These are phyloP conservation scores for Onygenales sp. DNA, from an alignment of 2,329 filamentous ascomycete genomes.

Conservation along the genomic window DNA sequence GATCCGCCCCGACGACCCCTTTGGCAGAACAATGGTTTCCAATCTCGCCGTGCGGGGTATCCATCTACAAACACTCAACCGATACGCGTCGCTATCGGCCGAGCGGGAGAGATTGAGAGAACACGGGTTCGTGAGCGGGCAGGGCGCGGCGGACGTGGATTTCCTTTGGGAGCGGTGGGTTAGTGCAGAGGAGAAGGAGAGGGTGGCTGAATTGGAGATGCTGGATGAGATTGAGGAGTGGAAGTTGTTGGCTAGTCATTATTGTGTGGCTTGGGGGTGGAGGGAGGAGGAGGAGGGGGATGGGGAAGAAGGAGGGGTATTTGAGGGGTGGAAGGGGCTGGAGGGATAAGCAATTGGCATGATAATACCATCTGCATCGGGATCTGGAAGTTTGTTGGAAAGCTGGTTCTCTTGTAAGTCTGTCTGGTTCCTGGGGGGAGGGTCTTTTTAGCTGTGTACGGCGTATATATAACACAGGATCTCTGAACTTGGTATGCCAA, in stretches of 20 bases:
- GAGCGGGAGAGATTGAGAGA: constrained; percentile 58
- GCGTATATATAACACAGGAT: no score
- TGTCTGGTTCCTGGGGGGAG: no score
- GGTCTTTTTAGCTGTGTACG: no score
- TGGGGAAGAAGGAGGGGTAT: constrained; percentile 14
- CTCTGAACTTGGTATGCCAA: no score
- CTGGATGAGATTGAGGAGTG: constrained; percentile 95
- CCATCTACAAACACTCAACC: constrained; percentile 68
- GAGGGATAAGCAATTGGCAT: constrained; percentile 16
- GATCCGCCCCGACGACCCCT: constrained; percentile 70
- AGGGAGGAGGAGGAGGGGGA: constrained; percentile 42
- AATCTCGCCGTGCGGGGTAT: constrained; percentile 80
- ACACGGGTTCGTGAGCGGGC: constrained; percentile 54
- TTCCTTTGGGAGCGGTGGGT: constrained; percentile 76
- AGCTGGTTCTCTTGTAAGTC: no score
- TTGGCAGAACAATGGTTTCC: constrained; percentile 83
- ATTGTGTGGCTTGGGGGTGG: constrained; percentile 84
- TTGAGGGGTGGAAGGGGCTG: constrained; percentile 28
- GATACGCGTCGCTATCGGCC: constrained; percentile 57
- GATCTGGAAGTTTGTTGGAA: no score
- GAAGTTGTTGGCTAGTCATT: constrained; percentile 76
- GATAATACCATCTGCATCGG: no score
- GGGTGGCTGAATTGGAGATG: constrained; percentile 72
- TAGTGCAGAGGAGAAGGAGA: constrained; percentile 57
- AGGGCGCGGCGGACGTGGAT: constrained; percentile 51